A percentile compares a stretch with the other conserved stretches of the same genome.
Evolutionary conservation across 352 stramenopile genomes (phyloP).

Genomic region (Nothophytophthora sp.): DNA sequence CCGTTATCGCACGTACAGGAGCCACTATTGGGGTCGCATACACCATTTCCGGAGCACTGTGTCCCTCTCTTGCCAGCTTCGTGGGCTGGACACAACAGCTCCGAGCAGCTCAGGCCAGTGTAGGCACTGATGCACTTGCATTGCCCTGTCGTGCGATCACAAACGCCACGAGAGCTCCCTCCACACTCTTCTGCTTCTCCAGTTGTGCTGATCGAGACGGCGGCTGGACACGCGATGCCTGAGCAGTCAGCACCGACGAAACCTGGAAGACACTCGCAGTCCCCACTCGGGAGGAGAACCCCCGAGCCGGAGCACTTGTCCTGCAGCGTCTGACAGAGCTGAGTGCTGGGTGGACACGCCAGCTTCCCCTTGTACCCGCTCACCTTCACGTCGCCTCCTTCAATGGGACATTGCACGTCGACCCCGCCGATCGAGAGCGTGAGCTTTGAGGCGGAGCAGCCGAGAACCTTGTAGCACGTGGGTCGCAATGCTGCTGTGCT

Average conservation of each 20-base stretch:
- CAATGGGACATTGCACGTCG: slow-evolving; percentile 57
- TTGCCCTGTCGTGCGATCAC: slow-evolving; percentile 40
- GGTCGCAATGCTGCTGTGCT: slow-evolving; percentile 30
- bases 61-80: slow-evolving; percentile 35
- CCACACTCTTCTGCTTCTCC: slow-evolving; percentile 40
- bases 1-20: slow-evolving; percentile 51
- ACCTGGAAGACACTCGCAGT: slow-evolving; percentile 59
- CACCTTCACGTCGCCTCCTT: slow-evolving; percentile 57
- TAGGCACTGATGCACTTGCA: slow-evolving; percentile 54
- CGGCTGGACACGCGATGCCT: slow-evolving; percentile 50
- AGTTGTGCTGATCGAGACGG: too few species aligned
- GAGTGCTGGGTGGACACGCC: slow-evolving; percentile 42
- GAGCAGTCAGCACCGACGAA: slow-evolving; percentile 58
- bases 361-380: slow-evolving; percentile 51
- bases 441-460: slow-evolving; percentile 43
- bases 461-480: slow-evolving; percentile 61
- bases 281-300: slow-evolving; percentile 47
- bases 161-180: slow-evolving; percentile 39
- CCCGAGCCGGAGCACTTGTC: slow-evolving; percentile 70
- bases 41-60: slow-evolving; percentile 72
- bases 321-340: slow-evolving; percentile 65
- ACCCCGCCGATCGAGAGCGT: slow-evolving; percentile 49
- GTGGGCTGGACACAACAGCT: slow-evolving; percentile 50
- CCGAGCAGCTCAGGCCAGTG: slow-evolving; percentile 57
- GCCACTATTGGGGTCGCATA: slow-evolving; percentile 47